These are phyloP conservation scores for Claviceps sp. DNA, from an alignment of 2,329 filamentous ascomycete genomes.

Conservation along the genomic window DNA sequence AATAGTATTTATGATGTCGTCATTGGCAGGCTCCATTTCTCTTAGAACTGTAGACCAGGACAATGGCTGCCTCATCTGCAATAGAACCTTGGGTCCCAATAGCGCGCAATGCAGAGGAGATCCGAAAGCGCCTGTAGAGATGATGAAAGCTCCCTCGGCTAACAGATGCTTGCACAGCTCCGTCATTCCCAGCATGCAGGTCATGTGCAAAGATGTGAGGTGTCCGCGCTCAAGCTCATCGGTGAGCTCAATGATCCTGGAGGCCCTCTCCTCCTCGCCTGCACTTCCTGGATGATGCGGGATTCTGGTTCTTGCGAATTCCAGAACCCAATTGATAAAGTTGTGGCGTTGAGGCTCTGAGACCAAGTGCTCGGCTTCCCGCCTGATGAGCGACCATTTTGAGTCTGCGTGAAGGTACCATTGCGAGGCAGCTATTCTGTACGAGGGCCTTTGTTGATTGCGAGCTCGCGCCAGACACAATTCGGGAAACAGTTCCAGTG, in stretches of 20 bases:
- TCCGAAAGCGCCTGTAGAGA: constrained; percentile 13
- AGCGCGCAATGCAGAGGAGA: constrained; percentile 22
- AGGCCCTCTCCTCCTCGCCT: constrained; percentile 8
- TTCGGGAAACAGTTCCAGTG: constrained; percentile 16
- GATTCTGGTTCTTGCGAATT: constrained; percentile 18
- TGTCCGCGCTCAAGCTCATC: constrained; percentile 15
- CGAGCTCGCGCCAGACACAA: constrained; percentile 11
- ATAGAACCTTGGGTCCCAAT: constrained; percentile 16
- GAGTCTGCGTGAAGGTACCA: constrained; percentile 16
- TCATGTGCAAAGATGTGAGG: constrained; percentile 20
- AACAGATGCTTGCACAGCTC: constrained; percentile 17
- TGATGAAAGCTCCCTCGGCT: constrained; percentile 9
- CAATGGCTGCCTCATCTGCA: constrained; percentile 7
- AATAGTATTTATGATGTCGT: neutral
- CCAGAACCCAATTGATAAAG: constrained; percentile 24
- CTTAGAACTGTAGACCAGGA: constrained; percentile 3
- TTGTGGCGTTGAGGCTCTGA: constrained; percentile 12
- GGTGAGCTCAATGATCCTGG: constrained; percentile 16
- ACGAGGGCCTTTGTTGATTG: constrained; percentile 3
- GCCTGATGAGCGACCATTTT: constrained; percentile 16
- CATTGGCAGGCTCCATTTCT: neutral
- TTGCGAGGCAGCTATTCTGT: constrained; percentile 13
- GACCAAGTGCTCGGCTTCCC: constrained; percentile 18
- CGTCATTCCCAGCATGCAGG: constrained; percentile 19
- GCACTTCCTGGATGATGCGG: constrained; percentile 10